Base-by-base conservation (phyloP, 805 yeast species). In the Sporopachydermia lactativora region DNA sequence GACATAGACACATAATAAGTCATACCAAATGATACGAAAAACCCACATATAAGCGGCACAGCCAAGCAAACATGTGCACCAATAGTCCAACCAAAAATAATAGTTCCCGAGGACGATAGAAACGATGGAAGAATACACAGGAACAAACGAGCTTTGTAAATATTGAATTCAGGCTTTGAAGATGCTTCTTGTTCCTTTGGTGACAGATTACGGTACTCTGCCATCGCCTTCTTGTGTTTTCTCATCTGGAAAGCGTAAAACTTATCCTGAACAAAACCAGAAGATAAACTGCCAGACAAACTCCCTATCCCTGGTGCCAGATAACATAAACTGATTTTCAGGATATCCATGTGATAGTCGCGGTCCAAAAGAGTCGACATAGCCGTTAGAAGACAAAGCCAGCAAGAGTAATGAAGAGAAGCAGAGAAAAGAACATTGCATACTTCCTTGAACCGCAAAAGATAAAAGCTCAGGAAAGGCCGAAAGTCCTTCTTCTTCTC, bases 31-130 rank as follows among this genome's bases (percentile, higher is more conserved):
- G 88, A 75, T 2, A 74, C 64, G 41, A 78, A 53, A 37, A 73
- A 75, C 4, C 78, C 64, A 44, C 72, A 61, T 1, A 82, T 66
- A 13, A 83, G 59, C 4, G 81, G 73, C 0, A 74, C 71, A 0
- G 77, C 66, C 19, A 77, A 57, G 35, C 65, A 62, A 3, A 68
- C 65, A 18, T 61, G 55, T 18, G 59, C 57, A 28, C 71, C 62
- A 11, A 83, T 51, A 45, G 84, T 72, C 94, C 95, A 84, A 1
- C 94, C 94, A 55, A 70, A 81, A 18, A 75, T 57, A 1, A 77
- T 44, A 0, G 71, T 48, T 5, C 69, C 65, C 0, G 64, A 64
- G 18, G 56, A 47, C 3, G 70, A 51, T 4, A 72, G 31, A 2
- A 59, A 34, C 2, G 72, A 54, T 3, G 81, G 71, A 14, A 65